Base-by-base conservation (phyloP, 768 basidiomycete species). In the Chalciporus sphaerocephalus region DNA sequence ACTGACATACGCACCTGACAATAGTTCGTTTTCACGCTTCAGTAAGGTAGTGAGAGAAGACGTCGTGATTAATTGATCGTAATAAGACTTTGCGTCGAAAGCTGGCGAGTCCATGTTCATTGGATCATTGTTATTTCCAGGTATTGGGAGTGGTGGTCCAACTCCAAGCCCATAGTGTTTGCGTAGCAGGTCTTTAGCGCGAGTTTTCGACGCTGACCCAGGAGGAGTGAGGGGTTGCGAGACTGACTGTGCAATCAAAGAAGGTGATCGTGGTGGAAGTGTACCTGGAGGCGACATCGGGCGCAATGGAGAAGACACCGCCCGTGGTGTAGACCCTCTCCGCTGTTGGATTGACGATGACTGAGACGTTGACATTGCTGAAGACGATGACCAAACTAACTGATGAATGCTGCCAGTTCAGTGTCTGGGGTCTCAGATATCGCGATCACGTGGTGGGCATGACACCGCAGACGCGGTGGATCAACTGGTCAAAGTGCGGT, bases 81-180 rank as follows among this genome's bases (percentile, higher is more conserved):
- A 93, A 54, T 92, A 93, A 11, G 79, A 73, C 61, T 83, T 85
- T 10, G 91, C 82, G 55, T 93, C 87, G 57, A 93, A 93, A 7
- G 79, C 81, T 16, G 80, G 65, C 0, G 91, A 92, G 64, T 93
- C 91, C 47, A 92, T 68, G 55, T 89, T 87, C 86, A 91, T 87
- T 12, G 88, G 86, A 61, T 92, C 90, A 42, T 74, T 72, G 24
- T 68, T 69, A 32, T 74, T 76, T 23, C 79, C 80, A 2, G 75
- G 72, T 1, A 73, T 56, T 17, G 87, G 77, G 4, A 77, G 73
- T 11, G 87, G 90, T 24, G 80, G 80, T 0, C 82, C 83, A n/a
- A 87, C 69, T 15, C 83, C 86, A 21, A 94, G 66, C 5, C 90
- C 89, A 74, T 94, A 94, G 58, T 94, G 91, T 53, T 88, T 90